Percentiles rank a stretch among this genome's conserved stretches.
These are phyloP conservation scores for Geranium rotundifolium DNA, from an alignment of 345 rosid species.

Conservation along the genomic window DNA sequence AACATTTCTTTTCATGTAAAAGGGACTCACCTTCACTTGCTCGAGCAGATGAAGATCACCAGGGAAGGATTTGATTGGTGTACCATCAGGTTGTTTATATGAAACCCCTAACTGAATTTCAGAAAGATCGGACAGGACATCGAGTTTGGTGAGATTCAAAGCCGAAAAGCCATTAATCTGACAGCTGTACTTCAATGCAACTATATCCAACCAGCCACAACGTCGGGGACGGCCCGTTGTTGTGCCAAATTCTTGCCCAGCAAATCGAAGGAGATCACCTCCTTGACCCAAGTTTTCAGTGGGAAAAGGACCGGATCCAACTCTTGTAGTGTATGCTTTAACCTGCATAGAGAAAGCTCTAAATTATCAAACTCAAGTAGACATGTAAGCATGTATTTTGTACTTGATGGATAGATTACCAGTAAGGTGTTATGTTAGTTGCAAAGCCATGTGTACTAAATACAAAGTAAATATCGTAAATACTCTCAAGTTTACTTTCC, in stretches of 20 bases:
- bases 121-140: constrained; percentile 75
- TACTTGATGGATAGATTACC: too few species aligned
- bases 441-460: too few species aligned
- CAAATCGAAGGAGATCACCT: constrained; percentile 82
- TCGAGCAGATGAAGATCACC: constrained; percentile 77
- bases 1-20: not conserved
- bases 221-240: constrained; percentile 99
- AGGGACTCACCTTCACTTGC: constrained; percentile 47
- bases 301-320: constrained; percentile 98
- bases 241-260: constrained; percentile 95
- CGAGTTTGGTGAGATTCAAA: constrained; percentile 86
- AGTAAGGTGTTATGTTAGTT: too few species aligned
- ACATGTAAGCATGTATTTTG: too few species aligned
- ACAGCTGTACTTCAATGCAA: constrained; percentile 73
- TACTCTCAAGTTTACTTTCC: too few species aligned
- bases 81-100: constrained; percentile 61
- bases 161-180: constrained; percentile 91
- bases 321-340: constrained; percentile 94
- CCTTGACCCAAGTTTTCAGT: constrained; percentile 80
- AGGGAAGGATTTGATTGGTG: constrained; percentile 73
- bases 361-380: too few species aligned
- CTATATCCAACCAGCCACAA: constrained; percentile 98
- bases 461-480: too few species aligned
- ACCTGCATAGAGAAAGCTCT: constrained; percentile 32
- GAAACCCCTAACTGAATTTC: constrained; percentile 79